These are phyloP conservation scores for Elsinoe australis DNA, from an alignment of 2,329 filamentous ascomycete genomes.

Conservation along the genomic window DNA sequence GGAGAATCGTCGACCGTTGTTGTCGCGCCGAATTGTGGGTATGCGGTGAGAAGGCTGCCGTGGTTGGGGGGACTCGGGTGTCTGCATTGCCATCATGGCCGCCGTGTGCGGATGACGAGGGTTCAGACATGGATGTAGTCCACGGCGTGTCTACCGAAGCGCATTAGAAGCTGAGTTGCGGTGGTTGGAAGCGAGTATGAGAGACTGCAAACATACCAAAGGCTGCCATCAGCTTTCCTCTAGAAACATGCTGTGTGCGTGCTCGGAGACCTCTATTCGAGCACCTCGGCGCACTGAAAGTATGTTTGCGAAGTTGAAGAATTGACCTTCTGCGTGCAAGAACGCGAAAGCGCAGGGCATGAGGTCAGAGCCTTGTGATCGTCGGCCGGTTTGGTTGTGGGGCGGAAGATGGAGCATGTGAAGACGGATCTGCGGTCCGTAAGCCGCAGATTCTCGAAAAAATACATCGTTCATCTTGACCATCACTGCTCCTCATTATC, in stretches of 20 bases:
- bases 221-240: slow-evolving; percentile 10
- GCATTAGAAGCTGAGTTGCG: background rate
- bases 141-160: slow-evolving; percentile 39
- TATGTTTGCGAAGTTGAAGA: too few relatives aligned
- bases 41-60: slow-evolving; percentile 83
- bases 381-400: background rate
- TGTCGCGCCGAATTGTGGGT: slow-evolving; percentile 61
- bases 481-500: background rate
- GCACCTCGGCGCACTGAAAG: too few relatives aligned
- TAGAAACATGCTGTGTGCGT: background rate
- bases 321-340: too few relatives aligned
- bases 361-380: background rate
- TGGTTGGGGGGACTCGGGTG: slow-evolving; percentile 50
- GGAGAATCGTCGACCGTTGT: slow-evolving; percentile 82
- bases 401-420: too few relatives aligned
- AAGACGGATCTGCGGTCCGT: background rate
- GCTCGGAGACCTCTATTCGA: too few relatives aligned
- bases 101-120: slow-evolving; percentile 32
- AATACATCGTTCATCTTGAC: too few relatives aligned
- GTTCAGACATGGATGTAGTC: slow-evolving; percentile 47
- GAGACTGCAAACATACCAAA: slow-evolving; percentile 2
- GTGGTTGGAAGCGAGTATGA: background rate
- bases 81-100: slow-evolving; percentile 26
- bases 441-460: background rate
- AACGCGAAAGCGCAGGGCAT: too few relatives aligned